Conservation (phyloP, 305 asterid genomes). For the Fraxinus floribunda region DNA sequence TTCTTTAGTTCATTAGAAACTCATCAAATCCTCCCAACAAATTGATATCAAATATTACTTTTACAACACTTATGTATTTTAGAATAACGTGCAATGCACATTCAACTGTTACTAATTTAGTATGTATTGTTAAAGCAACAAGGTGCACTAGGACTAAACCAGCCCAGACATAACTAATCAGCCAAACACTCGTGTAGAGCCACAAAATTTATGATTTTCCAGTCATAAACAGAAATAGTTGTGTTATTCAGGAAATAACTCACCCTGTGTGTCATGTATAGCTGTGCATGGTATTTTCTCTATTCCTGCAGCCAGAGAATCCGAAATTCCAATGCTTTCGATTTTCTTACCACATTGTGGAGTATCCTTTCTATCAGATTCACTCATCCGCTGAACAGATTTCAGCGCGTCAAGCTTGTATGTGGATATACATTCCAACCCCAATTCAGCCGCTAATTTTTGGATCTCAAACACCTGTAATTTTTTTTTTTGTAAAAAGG, state of each 20-base stretch:
- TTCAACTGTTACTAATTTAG: not conserved
- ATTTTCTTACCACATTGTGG: constrained; percentile 27
- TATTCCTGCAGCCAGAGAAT: constrained; percentile 21
- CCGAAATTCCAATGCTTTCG: constrained; percentile 30
- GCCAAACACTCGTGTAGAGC: not conserved
- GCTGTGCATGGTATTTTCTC: constrained; percentile 29
- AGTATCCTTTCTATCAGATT: constrained; percentile 39
- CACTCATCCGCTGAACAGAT: constrained; percentile 49
- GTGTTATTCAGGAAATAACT: constrained; percentile 26
- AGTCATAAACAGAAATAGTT: not conserved
- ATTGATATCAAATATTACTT: too few species aligned
- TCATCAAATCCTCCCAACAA: too few species aligned
- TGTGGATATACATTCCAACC: constrained; percentile 68
- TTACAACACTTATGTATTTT: too few species aligned
- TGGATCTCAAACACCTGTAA: constrained; percentile 80
- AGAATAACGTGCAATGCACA: too few species aligned
- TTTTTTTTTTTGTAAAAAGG: not conserved
- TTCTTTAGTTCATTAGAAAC: too few species aligned
- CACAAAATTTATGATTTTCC: not conserved
- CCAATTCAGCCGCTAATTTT: constrained; percentile 83
- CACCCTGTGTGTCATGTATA: constrained; percentile 37
- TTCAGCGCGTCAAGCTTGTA: constrained; percentile 85
- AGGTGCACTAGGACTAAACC: not conserved
- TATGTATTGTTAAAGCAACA: not conserved
- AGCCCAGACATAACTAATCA: not conserved